Conservation (phyloP, 257 asterid species). For the Solanum sejunctum region DNA sequence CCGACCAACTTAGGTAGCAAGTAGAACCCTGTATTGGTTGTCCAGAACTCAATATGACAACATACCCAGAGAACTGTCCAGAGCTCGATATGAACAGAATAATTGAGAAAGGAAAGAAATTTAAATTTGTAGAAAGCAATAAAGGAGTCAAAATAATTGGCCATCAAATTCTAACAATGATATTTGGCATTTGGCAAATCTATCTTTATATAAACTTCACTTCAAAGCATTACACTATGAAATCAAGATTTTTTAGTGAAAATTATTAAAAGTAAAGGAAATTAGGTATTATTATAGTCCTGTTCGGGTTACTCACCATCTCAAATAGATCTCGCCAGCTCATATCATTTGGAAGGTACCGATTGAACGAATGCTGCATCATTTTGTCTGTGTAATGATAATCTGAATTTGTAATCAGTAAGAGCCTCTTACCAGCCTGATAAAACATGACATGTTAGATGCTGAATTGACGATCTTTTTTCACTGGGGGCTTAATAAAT, state of each 20-base stretch:
- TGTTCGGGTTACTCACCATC: constrained; percentile 40
- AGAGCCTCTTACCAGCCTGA: constrained; percentile 81
- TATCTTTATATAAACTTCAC: background rate
- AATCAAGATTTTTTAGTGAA: background rate
- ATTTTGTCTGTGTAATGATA: constrained; percentile 84
- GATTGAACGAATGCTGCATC: constrained; percentile 91
- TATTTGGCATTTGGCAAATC: background rate
- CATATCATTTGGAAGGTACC: constrained; percentile 89
- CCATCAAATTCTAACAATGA: background rate
- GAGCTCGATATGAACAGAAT: background rate
- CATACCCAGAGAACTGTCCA: background rate
- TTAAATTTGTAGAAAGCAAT: background rate
- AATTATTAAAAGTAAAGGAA: background rate
- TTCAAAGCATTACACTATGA: background rate
- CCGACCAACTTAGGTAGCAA: background rate
- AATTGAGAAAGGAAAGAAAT: background rate
- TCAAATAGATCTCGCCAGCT: constrained; percentile 84
- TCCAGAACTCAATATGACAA: background rate
- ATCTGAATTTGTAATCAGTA: constrained; percentile 89
- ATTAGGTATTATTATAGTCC: background rate
- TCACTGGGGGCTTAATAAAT: background rate
- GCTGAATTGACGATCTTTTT: background rate
- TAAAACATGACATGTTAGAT: constrained; percentile 7
- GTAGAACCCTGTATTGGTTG: background rate
- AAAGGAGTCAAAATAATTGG: background rate